Evolutionary conservation across 2,329 filamentous ascomycete species (phyloP).

Genomic region (Ophiocordyceps sinensis): DNA sequence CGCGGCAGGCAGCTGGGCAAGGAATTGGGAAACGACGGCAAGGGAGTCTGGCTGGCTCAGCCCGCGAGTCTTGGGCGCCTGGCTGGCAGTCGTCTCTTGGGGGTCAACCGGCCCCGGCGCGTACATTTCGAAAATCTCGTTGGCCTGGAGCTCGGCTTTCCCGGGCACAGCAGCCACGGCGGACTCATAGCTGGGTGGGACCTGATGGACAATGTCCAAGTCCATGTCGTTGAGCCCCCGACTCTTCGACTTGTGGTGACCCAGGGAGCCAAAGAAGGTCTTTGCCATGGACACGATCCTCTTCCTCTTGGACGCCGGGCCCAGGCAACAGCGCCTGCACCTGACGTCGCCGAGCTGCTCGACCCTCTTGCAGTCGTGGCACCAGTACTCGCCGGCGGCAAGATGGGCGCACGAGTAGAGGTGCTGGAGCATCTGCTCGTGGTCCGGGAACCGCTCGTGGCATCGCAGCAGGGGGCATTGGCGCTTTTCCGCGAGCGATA

Average conservation of each 20-base stretch:
- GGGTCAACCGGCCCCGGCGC: slow-evolving; percentile 13
- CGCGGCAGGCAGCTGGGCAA: no score
- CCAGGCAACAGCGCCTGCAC: slow-evolving; percentile 34
- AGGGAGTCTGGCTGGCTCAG: no score
- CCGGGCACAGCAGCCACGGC: slow-evolving; percentile 2
- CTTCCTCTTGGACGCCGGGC: slow-evolving; percentile 35
- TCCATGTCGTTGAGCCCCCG: slow-evolving; percentile 11
- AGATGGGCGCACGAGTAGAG: slow-evolving; percentile 26
- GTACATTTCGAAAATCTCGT: slow-evolving; percentile 38
- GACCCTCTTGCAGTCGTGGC: slow-evolving; percentile 36
- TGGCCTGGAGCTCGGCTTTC: slow-evolving; percentile 31
- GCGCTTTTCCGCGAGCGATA: slow-evolving; percentile 31
- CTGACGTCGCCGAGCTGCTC: slow-evolving; percentile 37
- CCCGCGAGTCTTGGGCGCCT: no score
- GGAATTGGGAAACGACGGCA: no score
- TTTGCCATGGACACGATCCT: slow-evolving; percentile 38
- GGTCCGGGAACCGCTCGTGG: slow-evolving; percentile 31
- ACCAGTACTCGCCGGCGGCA: slow-evolving; percentile 37
- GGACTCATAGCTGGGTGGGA: slow-evolving; percentile 30
- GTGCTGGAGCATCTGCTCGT: slow-evolving; percentile 19
- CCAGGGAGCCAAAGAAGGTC: slow-evolving; percentile 37
- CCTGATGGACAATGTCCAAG: slow-evolving; percentile 17
- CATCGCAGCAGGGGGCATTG: slow-evolving; percentile 39
- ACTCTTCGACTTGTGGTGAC: slow-evolving; percentile 30
- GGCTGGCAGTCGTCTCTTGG: no score